Conservation (phyloP, 352 stramenopile genomes). For the Globisporangium spinosum region DNA sequence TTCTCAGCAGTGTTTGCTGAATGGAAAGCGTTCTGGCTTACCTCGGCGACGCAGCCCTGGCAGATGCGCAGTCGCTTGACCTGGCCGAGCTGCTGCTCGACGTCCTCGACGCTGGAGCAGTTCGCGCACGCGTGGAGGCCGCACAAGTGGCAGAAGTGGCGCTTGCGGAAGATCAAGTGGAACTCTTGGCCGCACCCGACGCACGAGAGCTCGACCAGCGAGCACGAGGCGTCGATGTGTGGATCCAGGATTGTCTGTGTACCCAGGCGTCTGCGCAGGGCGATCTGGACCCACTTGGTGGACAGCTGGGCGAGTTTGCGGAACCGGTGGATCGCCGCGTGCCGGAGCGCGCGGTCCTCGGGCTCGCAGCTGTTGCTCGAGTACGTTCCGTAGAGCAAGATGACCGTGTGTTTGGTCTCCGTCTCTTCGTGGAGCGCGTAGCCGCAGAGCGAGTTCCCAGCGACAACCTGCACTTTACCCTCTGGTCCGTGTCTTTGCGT, state of each 20-base stretch:
- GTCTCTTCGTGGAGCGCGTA: constrained; percentile 27
- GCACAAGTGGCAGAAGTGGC: constrained; percentile 18
- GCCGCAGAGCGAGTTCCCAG: constrained; percentile 15
- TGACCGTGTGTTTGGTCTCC: constrained; percentile 16
- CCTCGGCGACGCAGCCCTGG: constrained; percentile 8
- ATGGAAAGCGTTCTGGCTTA: constrained; percentile 2
- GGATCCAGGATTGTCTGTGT: constrained; percentile 15
- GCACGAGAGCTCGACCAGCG: constrained; percentile 17
- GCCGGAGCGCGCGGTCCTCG: constrained; percentile 6
- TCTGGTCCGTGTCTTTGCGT: neutral
- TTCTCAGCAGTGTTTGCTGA: neutral
- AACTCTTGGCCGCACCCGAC: constrained; percentile 17
- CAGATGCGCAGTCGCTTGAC: constrained; percentile 14
- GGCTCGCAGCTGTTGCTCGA: neutral
- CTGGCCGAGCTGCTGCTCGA: constrained; percentile 14
- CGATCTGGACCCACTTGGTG: constrained; percentile 20
- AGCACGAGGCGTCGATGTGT: constrained; percentile 11
- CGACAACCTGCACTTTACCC: neutral
- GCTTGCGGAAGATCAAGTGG: constrained; percentile 17
- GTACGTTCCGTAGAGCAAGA: constrained; percentile 22
- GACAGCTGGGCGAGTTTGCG: constrained; percentile 18
- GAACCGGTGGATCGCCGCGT: constrained; percentile 15
- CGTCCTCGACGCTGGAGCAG: constrained; percentile 17
- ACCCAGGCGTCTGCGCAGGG: constrained; percentile 11
- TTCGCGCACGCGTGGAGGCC: constrained; percentile 15